Conservation (phyloP, 192 early-diverging fungal species). For the Backusella mclennaniae region DNA sequence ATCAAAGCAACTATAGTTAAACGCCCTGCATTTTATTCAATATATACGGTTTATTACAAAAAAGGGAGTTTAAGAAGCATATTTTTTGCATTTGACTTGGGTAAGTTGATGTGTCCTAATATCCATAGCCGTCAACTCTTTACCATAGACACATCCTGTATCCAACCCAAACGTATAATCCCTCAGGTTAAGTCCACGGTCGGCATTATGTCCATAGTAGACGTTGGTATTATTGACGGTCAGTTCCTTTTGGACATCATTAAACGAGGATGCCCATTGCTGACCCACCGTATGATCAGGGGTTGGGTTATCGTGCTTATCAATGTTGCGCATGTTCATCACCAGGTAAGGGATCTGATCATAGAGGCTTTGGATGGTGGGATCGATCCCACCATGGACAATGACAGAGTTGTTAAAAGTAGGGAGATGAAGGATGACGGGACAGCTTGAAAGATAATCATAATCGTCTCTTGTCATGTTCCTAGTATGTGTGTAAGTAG, state of each 20-base stretch:
- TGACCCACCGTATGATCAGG: slow-evolving; percentile 31
- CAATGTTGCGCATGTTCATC: slow-evolving; percentile 59
- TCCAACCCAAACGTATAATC: slow-evolving; percentile 62
- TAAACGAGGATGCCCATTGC: slow-evolving; percentile 41
- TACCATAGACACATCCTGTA: slow-evolving; percentile 68
- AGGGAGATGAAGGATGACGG: slow-evolving; percentile 48
- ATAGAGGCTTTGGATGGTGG: slow-evolving; percentile 33
- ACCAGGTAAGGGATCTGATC: slow-evolving; percentile 58
- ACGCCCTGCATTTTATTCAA: too few relatives aligned
- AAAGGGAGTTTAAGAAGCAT: neutral
- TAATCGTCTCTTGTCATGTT: slow-evolving; percentile 42
- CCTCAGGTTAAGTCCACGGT: slow-evolving; percentile 53
- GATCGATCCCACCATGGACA: slow-evolving; percentile 68
- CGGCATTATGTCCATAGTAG: slow-evolving; percentile 72
- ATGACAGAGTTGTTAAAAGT: slow-evolving; percentile 47
- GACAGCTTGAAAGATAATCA: slow-evolving; percentile 50
- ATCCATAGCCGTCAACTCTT: slow-evolving; percentile 55
- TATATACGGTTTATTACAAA: too few relatives aligned
- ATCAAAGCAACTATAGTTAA: too few relatives aligned
- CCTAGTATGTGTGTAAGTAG: neutral
- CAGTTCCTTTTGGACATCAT: slow-evolving; percentile 21
- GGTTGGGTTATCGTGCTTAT: slow-evolving; percentile 36
- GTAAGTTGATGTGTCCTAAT: slow-evolving; percentile 20
- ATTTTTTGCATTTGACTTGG: slow-evolving; percentile 25
- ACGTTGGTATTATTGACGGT: slow-evolving; percentile 38